Conservation (phyloP, 31 red algal species). For the Odonthalia washingtoniensis region DNA sequence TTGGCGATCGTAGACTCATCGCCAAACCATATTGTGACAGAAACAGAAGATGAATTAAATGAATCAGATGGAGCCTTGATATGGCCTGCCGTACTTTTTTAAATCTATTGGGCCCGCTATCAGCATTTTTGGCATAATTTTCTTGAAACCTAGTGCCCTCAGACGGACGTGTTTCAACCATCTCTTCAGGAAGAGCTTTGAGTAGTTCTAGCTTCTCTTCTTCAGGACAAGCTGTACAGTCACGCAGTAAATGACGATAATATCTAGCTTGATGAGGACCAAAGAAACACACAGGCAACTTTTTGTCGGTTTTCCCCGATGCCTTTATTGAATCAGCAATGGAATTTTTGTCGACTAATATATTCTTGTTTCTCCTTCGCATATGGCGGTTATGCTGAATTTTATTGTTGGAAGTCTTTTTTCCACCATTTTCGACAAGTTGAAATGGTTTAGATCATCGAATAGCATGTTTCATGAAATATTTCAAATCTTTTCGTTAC, state of each 20-base stretch:
- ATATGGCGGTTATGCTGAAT: neutral
- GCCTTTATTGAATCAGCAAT: neutral
- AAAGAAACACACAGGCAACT: neutral
- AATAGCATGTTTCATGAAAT: neutral
- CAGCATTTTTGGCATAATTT: neutral
- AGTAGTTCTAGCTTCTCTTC: neutral
- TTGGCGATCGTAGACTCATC: neutral
- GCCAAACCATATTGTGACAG: neutral
- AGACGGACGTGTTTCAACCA: neutral
- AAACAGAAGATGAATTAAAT: neutral
- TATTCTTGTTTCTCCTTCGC: neutral
- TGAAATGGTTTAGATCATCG: neutral
- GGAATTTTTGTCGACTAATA: neutral
- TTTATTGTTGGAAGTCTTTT: neutral
- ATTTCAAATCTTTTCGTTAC: neutral
- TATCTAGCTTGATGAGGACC: neutral
- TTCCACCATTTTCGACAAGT: neutral
- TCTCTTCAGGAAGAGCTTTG: neutral
- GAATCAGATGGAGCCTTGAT: neutral
- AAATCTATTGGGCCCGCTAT: neutral
- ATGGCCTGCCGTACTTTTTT: neutral
- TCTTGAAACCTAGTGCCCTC: neutral
- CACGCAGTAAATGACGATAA: neutral
- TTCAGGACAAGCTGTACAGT: neutral
- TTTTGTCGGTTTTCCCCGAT: neutral